Base-by-base conservation (phyloP, 2,329 filamentous ascomycete genomes). In the Fusarium citri region DNA sequence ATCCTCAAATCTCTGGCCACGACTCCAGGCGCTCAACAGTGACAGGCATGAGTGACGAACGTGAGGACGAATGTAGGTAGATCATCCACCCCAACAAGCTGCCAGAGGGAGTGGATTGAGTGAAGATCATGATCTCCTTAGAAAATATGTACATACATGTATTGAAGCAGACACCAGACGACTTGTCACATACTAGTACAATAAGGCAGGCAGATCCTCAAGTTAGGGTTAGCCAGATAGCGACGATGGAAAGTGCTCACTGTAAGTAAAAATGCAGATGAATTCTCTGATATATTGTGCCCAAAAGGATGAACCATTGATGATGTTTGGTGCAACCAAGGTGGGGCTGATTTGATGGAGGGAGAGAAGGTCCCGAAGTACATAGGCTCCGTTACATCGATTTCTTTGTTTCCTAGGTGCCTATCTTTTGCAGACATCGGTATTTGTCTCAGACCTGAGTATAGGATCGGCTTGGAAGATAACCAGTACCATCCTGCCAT, bases 91-190 rank as follows among this genome's bases (percentile, higher is more conserved):
- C 41, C 23, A 45, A 28, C 26, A 46, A 37, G 42, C 25, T 57
- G 41, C 41, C 37, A 54, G 26, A 48, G 66, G 62, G 66, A 59
- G 66, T 70, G 66, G 48, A 41, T 20, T 45, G 51, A 68, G 59
- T 54, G 67, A 69, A 71, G 54, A 68, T 68, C 58, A 43, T 55
- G 63, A 53, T 68, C 28, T 64, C 41, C 31, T 54, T 26, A 28
- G 48, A 50, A 31, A 59, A 50, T 31, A 50, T 37, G 34, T 37
- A n/a, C 34, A 37, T 37, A 11, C 34, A 37, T 37, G 6, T 34
- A 49, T 34, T 68, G 58, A 60, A 63, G 50, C 67, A 69, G 42
- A 64, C 26, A 59, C 42, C 46, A 70, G 67, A 68, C 55, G 55
- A 56, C 41, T 42, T 71, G 67, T 51, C 55, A 60, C 58, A 56